These are phyloP conservation scores for Yamadazyma sp. DNA, from an alignment of 805 yeast species.

Conservation along the genomic window DNA sequence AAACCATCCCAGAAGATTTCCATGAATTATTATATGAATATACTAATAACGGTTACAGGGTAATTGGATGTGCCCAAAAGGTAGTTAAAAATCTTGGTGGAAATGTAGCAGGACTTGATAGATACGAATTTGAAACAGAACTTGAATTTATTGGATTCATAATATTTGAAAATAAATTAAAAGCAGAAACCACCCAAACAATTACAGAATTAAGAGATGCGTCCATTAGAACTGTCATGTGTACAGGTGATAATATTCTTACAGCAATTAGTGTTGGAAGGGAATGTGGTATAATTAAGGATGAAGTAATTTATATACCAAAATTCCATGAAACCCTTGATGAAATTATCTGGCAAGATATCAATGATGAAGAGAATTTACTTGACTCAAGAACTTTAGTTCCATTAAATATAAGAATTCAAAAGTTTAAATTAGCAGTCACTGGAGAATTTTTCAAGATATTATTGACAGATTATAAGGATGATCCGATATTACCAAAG, in stretches of 20 bases:
- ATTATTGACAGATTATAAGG: constrained; percentile 56
- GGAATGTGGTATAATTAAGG: constrained; percentile 69
- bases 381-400: constrained; percentile 65
- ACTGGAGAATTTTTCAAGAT: constrained; percentile 91
- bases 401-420: constrained; percentile 35
- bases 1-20: constrained; percentile 70
- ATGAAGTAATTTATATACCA: constrained; percentile 51
- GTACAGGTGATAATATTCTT: constrained; percentile 94
- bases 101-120: constrained; percentile 24
- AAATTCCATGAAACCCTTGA: constrained; percentile 39
- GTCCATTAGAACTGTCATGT: constrained; percentile 81
- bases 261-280: constrained; percentile 93
- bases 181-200: constrained; percentile 61
- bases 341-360: constrained; percentile 65
- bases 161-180: constrained; percentile 87
- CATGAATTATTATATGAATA: constrained; percentile 73
- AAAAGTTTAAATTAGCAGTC: constrained; percentile 67
- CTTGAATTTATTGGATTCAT: constrained; percentile 83
- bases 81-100: constrained; percentile 55
- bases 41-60: constrained; percentile 92
- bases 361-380: constrained; percentile 50
- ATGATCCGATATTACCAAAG: constrained; percentile 37
- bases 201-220: constrained; percentile 63
- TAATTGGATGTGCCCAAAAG: constrained; percentile 88
- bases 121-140: constrained; percentile 68